Percentiles rank a stretch among this genome's conserved stretches.
Evolutionary conservation across 1,139 yeast species (phyloP).

Genomic region (Taphrina confusa): DNA sequence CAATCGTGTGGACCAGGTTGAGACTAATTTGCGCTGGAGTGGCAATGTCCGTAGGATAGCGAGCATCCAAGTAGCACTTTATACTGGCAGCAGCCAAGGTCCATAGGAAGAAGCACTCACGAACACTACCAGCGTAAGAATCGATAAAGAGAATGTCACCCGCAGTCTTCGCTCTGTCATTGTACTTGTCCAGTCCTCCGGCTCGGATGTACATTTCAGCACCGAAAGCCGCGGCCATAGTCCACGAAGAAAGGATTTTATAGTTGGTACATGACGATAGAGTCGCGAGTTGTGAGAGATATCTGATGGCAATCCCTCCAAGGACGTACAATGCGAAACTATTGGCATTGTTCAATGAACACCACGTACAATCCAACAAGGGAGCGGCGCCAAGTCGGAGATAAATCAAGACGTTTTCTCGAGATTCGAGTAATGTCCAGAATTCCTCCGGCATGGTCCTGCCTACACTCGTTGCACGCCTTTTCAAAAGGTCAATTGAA

Average conservation of each 20-base stretch:
- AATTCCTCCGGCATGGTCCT: not conserved
- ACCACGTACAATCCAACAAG: slow-evolving; percentile 19
- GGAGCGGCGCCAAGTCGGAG: slow-evolving; percentile 19
- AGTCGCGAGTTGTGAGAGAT: not conserved
- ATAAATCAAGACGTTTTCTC: not conserved
- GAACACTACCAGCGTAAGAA: slow-evolving; percentile 1
- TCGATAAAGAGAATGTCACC: slow-evolving; percentile 13
- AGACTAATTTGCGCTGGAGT: not conserved
- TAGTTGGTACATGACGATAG: slow-evolving; percentile 5
- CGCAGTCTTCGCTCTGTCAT: slow-evolving; percentile 2
- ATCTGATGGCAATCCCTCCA: slow-evolving; percentile 6
- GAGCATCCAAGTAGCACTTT: slow-evolving; percentile 20
- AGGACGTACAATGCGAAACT: slow-evolving; percentile 8
- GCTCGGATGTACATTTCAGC: slow-evolving; percentile 12
- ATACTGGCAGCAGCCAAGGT: not conserved
- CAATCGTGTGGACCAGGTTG: slow-evolving; percentile 12
- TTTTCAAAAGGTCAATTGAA: slow-evolving; percentile 6
- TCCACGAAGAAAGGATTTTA: not conserved
- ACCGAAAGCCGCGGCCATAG: not conserved
- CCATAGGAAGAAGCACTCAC: slow-evolving; percentile 16
- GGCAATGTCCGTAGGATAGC: not conserved
- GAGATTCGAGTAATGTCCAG: slow-evolving; percentile 19
- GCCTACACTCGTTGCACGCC: slow-evolving; percentile 2
- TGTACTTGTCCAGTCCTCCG: slow-evolving; percentile 23
- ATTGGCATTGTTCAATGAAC: slow-evolving; percentile 8